A percentile compares a stretch with the other conserved stretches of the same genome.
phyloP scores from a whole-genome alignment of 331 rosid species.

The Malus hybrid region DNA sequence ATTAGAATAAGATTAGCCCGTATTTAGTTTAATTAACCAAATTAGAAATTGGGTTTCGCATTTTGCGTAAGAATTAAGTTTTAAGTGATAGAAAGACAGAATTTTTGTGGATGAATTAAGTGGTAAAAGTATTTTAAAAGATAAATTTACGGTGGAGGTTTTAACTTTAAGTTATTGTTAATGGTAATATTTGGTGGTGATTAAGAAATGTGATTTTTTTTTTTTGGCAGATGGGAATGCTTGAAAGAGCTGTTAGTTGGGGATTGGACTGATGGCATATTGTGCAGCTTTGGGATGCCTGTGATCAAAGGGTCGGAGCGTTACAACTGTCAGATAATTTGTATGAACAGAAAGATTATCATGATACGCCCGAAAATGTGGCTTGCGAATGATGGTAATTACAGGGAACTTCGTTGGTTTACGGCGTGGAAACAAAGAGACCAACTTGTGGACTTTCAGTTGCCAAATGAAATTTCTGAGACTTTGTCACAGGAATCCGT shows the following conservation, averaged over 20 bases:
- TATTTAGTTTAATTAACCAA: background rate
- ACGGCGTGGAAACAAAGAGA: constrained; percentile 81
- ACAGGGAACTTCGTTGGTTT: constrained; percentile 94
- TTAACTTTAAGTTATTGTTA: background rate
- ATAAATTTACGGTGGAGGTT: background rate
- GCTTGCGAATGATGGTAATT: constrained; percentile 96
- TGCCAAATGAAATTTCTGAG: constrained; percentile 57
- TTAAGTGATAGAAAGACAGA: background rate
- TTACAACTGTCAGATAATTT: constrained; percentile 78
- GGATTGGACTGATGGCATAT: constrained; percentile 79
- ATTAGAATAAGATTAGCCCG: background rate
- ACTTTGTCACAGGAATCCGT: constrained; percentile 56
- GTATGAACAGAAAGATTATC: constrained; percentile 69
- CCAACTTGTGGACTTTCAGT: constrained; percentile 62
- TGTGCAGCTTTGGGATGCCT: constrained; percentile 97
- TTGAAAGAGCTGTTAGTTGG: constrained; percentile 67
- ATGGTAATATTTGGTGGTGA: background rate
- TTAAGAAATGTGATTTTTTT: background rate
- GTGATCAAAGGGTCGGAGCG: constrained; percentile 77
- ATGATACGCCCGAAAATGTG: constrained; percentile 89
- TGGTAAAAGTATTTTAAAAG: background rate
- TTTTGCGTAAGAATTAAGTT: background rate
- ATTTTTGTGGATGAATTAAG: background rate
- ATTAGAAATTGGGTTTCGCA: background rate
- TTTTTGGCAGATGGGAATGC: constrained; percentile 76